phyloP scores from a whole-genome alignment of 2,329 filamentous ascomycete species.

The Fusarium algeriense region DNA sequence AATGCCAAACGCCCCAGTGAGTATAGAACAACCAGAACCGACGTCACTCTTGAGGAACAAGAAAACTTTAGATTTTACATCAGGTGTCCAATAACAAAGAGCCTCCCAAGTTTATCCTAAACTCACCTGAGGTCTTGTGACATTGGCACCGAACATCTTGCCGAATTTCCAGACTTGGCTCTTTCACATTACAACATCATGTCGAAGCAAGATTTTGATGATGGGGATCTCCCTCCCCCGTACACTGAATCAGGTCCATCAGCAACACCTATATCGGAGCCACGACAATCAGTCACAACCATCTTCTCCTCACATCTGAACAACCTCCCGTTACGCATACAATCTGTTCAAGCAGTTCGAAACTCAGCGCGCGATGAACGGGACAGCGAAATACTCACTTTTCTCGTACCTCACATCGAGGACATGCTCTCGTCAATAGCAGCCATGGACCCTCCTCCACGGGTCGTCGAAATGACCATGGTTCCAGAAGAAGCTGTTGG shows the following conservation, averaged over 20 bases:
- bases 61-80: too few relatives aligned
- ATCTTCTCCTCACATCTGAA: slow-evolving; percentile 54
- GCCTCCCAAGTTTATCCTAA: too few relatives aligned
- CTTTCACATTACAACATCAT: slow-evolving; percentile 13
- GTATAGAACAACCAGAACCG: too few relatives aligned
- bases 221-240: slow-evolving; percentile 45
- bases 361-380: slow-evolving; percentile 51
- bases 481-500: slow-evolving; percentile 59
- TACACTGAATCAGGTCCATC: slow-evolving; percentile 40
- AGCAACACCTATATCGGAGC: background rate
- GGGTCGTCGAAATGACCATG: slow-evolving; percentile 58
- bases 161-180: slow-evolving; percentile 7
- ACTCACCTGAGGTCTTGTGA: background rate
- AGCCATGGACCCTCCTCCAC: slow-evolving; percentile 48
- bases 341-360: slow-evolving; percentile 50
- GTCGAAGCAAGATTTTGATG: slow-evolving; percentile 28
- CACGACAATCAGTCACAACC: slow-evolving; percentile 36
- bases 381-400: slow-evolving; percentile 56
- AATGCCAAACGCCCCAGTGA: too few relatives aligned
- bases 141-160: background rate
- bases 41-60: too few relatives aligned
- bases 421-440: slow-evolving; percentile 57
- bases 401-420: slow-evolving; percentile 58
- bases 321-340: slow-evolving; percentile 55
- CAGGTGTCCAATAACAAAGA: too few relatives aligned